A percentile compares a stretch with the other conserved stretches of the same genome.
phyloP scores from a whole-genome alignment of 306 rosid species.

The Comarum palustre region DNA sequence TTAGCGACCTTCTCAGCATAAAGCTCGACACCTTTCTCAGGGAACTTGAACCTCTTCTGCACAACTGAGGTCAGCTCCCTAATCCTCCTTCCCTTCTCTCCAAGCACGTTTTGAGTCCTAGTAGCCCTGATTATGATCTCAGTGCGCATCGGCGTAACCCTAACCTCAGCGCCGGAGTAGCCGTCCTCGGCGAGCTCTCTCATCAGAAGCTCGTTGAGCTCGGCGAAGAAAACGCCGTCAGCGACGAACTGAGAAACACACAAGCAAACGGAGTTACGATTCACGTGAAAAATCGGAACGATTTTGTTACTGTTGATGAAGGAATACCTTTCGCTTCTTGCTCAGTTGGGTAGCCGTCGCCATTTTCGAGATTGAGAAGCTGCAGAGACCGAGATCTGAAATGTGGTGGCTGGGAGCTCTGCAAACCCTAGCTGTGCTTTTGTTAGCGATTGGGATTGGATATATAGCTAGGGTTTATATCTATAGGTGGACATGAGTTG shows the following conservation, averaged over 20 bases:
- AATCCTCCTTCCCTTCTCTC: constrained; percentile 74
- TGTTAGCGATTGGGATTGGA: neutral
- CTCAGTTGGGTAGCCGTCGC: constrained; percentile 51
- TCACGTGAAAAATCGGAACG: neutral
- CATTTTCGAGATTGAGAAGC: constrained; percentile 19
- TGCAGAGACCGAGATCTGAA: constrained; percentile 24
- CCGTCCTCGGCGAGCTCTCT: constrained; percentile 79
- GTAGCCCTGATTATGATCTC: constrained; percentile 65
- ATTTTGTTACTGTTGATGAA: neutral
- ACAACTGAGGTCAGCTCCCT: constrained; percentile 71
- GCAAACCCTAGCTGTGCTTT: constrained; percentile 35
- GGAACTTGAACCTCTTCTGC: constrained; percentile 71
- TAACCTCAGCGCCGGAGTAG: constrained; percentile 76
- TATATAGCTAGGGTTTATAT: constrained; percentile 13
- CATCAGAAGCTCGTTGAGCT: constrained; percentile 66
- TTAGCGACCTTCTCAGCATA: constrained; percentile 77
- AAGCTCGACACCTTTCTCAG: constrained; percentile 71
- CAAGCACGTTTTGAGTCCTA: constrained; percentile 55
- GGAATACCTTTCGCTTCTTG: constrained; percentile 71
- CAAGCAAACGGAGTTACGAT: neutral
- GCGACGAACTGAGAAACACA: constrained; percentile 48
- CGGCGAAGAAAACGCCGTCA: constrained; percentile 77
- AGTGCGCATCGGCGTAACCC: constrained; percentile 74
- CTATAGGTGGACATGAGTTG: constrained; percentile 3
- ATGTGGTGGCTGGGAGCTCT: constrained; percentile 28